These are phyloP conservation scores for Fomitopsis pinicola DNA, from an alignment of 1,284 basidiomycete species.

Conservation along the genomic window DNA sequence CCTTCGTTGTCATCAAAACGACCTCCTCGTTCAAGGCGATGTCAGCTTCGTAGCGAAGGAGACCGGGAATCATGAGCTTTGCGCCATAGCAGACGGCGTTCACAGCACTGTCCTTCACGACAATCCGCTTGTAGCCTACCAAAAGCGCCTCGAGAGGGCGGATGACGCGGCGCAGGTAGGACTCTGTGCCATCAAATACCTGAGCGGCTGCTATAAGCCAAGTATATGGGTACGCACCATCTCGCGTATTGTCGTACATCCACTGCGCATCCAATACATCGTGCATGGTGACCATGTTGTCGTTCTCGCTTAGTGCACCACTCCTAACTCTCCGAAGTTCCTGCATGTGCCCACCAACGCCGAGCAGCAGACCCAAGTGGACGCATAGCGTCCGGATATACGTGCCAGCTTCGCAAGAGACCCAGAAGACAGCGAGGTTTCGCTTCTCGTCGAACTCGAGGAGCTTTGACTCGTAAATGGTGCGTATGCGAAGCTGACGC, in stretches of 20 bases:
- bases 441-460: constrained; percentile 98
- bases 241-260: constrained; percentile 98
- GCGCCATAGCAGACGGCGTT: constrained; percentile 99
- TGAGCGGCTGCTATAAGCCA: not conserved
- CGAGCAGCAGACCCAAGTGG: constrained; percentile 91
- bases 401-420: constrained; percentile 97
- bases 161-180: constrained; percentile 94
- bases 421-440: constrained; percentile 97
- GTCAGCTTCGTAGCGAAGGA: constrained; percentile 95
- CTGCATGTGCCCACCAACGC: constrained; percentile 99
- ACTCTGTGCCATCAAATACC: constrained; percentile 50
- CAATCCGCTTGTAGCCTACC: constrained; percentile 96
- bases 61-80: constrained; percentile 99
- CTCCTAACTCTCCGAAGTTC: constrained; percentile 93
- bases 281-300: constrained; percentile 99
- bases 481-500: constrained; percentile 95
- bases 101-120: constrained; percentile 98
- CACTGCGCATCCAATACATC: constrained; percentile 99
- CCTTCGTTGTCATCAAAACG: constrained; percentile 99
- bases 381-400: constrained; percentile 99
- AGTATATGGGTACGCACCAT: constrained; percentile 47
- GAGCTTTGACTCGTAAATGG: constrained; percentile 95
- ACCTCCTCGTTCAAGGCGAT: constrained; percentile 97
- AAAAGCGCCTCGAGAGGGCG: constrained; percentile 93
- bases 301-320: constrained; percentile 96